A percentile compares a stretch with the other conserved stretches of the same genome.
phyloP scores from a whole-genome alignment of 805 yeast genomes.

The Starmerella kuoi region DNA sequence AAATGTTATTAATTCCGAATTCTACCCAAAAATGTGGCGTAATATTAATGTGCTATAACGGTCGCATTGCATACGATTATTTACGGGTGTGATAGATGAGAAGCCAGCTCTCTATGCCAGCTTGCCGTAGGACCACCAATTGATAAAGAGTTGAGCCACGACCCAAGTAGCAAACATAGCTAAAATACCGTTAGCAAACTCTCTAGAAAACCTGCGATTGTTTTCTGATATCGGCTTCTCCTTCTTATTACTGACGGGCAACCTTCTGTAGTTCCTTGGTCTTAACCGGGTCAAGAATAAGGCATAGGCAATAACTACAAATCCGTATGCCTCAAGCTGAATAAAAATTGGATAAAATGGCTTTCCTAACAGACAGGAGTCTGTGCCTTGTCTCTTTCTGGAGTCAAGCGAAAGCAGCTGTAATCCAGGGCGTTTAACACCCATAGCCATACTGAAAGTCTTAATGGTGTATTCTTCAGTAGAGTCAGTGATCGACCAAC shows the following conservation, averaged over 20 bases:
- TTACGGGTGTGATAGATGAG: no score
- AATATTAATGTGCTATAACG: no score
- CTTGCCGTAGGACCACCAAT: no score
- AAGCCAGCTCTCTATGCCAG: no score
- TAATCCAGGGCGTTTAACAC: conserved; percentile 72
- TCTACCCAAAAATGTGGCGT: no score
- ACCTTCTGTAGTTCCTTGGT: no score
- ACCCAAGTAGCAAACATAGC: background rate
- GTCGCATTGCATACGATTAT: no score
- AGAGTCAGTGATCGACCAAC: conserved; percentile 20
- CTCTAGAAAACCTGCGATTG: background rate
- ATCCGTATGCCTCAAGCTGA: conserved; percentile 18
- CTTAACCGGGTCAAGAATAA: no score
- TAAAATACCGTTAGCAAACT: background rate
- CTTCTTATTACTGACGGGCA: no score
- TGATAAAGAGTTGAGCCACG: background rate
- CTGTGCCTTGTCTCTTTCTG: conserved; percentile 20
- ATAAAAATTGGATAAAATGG: conserved; percentile 26
- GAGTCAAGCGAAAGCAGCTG: conserved; percentile 56
- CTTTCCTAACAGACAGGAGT: conserved; percentile 26
- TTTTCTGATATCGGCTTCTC: background rate
- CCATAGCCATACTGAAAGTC: conserved; percentile 87
- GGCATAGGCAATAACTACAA: background rate
- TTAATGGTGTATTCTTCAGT: conserved; percentile 78
- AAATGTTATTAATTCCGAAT: no score